Conservation (phyloP, 176 grass and related monocot species). For the Lolium rigidum region DNA sequence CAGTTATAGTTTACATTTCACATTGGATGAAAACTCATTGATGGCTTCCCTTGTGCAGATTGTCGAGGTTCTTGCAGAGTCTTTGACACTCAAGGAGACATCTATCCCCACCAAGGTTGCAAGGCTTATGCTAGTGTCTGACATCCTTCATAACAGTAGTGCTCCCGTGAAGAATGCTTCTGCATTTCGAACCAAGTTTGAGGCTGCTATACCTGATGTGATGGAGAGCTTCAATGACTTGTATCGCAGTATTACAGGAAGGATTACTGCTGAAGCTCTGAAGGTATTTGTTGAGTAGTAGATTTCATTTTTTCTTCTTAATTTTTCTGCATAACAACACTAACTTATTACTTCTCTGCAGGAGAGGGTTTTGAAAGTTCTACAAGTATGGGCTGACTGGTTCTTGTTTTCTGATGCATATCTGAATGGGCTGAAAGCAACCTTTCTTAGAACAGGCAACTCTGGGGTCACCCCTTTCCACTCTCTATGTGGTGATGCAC, state of each 20-base stretch:
- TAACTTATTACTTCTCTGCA: constrained; percentile 54
- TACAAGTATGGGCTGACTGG: constrained; percentile 99
- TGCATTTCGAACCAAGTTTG: constrained; percentile 95
- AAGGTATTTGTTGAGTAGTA: constrained; percentile 64
- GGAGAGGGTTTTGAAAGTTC: constrained; percentile 96
- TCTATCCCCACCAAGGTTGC: constrained; percentile 96
- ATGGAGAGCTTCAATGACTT: constrained; percentile 98
- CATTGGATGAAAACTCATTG: constrained; percentile 14
- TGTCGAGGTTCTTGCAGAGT: constrained; percentile 96
- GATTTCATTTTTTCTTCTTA: constrained; percentile 26
- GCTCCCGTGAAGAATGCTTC: constrained; percentile 98
- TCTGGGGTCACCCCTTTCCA: constrained; percentile 81
- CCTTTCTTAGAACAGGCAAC: constrained; percentile 88
- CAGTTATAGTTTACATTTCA: constrained; percentile 22
- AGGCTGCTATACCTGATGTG: constrained; percentile 81
- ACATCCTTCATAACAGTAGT: constrained; percentile 98
- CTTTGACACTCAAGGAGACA: constrained; percentile 92
- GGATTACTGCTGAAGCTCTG: constrained; percentile 97
- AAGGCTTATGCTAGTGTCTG: constrained; percentile 94
- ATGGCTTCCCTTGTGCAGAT: constrained; percentile 59
- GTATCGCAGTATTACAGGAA: constrained; percentile 86
- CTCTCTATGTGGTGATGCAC: constrained; percentile 87
- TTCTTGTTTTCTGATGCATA: constrained; percentile 99
- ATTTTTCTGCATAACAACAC: constrained; percentile 34
- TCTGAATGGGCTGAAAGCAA: constrained; percentile 84